Base-by-base conservation (phyloP, 179 eudicot species). In the Amaranthus tricolor region DNA sequence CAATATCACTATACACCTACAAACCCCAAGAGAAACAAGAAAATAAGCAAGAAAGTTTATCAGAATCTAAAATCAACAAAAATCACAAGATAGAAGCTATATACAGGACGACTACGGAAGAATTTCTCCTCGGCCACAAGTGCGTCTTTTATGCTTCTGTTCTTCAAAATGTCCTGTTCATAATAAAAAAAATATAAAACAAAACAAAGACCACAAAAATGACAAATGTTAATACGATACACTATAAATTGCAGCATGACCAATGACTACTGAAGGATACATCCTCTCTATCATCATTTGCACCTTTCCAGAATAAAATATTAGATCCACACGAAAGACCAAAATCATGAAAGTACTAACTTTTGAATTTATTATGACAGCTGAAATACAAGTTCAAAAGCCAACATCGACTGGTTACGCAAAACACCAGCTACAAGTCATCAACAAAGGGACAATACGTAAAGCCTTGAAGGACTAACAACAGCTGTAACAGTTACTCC, bases 41-140 rank as follows among this genome's bases (percentile, higher is more conserved):
- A 21, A 53, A 21, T n/a, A 76, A 74, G 47, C 1, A 62, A 31
- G 40, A 31, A 0, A 31, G 40, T 31, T 31, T 31, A 31, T 31
- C 57, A 17, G 53, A 66, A 16, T 44, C 57, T 51, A 19, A 45
- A 44, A 68, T 16, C 49, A 15, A 67, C 11, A 2, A 12, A 12
- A 16, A 20, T 58, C 80, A 64, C 5, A 24, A 16, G 17, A 19
- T 40, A 15, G 48, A 24, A 10, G 11, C n/a, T 31, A 58, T 68
- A 76, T 92, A 92, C 97, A 60, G 94, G 94, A 72, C 86, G 93
- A 80, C 89, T 89, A 31, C 88, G 89, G 74, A 92, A 92, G 78
- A 87, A 92, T 79, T 85, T 89, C 84, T 92, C 97, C 82, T 92
- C 97, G 52, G 90, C 92, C 53, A 82, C 84, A 76, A 92, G 89